These are phyloP conservation scores for Colletotrichum trifolii DNA, from an alignment of 2,329 filamentous ascomycete species.

Conservation along the genomic window DNA sequence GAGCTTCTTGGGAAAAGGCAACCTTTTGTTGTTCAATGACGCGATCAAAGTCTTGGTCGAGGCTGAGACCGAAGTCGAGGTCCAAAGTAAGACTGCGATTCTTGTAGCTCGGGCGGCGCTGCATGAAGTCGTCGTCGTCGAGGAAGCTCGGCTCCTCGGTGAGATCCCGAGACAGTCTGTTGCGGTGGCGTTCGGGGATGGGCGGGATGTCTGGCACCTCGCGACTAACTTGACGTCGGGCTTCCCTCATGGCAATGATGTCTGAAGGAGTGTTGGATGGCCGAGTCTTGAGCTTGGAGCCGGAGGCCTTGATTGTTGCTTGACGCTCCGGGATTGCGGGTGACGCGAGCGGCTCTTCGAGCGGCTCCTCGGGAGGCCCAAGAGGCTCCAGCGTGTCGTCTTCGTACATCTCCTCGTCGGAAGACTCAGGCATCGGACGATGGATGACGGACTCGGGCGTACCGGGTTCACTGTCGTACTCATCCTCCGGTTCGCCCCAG, in stretches of 20 bases:
- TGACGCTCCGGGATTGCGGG: constrained; percentile 81
- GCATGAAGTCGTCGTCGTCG: constrained; percentile 59
- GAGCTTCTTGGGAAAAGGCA: constrained; percentile 58
- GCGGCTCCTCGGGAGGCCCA: constrained; percentile 43
- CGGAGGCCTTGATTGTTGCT: constrained; percentile 89
- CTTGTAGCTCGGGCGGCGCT: constrained; percentile 79
- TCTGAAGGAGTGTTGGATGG: constrained; percentile 90
- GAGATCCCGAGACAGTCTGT: constrained; percentile 62
- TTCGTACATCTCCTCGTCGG: constrained; percentile 44
- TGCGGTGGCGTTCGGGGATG: constrained; percentile 70
- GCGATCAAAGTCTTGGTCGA: constrained; percentile 93
- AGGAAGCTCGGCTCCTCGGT: constrained; percentile 50
- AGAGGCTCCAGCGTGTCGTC: constrained; percentile 16
- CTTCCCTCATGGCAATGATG: constrained; percentile 84
- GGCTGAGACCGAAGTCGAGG: constrained; percentile 84
- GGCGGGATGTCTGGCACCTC: constrained; percentile 71
- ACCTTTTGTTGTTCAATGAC: constrained; percentile 99
- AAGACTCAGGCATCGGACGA: constrained; percentile 68
- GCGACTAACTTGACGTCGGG: constrained; percentile 85
- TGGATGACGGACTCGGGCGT: constrained; percentile 94
- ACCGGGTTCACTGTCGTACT: constrained; percentile 69
- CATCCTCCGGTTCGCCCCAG: constrained; percentile 67
- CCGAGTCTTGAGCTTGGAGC: constrained; percentile 88
- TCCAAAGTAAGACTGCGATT: constrained; percentile 85
- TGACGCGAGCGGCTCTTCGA: constrained; percentile 61